Evolutionary conservation across 2,329 filamentous ascomycete genomes (phyloP), one percentile per base, ranked within the genome.

Genomic region (Epichloe hybrida): DNA sequence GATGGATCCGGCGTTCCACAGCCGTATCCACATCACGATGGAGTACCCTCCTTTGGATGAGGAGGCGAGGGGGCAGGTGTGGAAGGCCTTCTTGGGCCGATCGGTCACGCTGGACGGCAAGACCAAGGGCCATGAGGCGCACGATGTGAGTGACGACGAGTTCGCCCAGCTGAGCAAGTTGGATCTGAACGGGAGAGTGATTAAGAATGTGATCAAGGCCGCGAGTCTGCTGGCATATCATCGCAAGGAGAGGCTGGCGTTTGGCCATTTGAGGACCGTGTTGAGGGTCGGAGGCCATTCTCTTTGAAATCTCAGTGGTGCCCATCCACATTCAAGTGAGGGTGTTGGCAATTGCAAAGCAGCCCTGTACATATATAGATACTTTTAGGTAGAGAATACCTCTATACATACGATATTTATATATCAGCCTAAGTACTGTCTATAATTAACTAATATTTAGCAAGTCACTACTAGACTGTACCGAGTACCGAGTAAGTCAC

Each of bases 171-270:
- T 76, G 37, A 62, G 69, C 0, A 52, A 57, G 21, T 60, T 73
- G 48, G 60, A 69, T 4, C 62, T 76, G 42, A 76, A 76, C 46
- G 72, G 74, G 4, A 62, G 72, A 21, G 71, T 76, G 64, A 76
- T 76, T 52, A 75, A 75, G 63, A 76, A 74, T 46, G 55, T 69
- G n/a, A 59, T 72, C 57, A 72, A 72, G 60, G 62, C 58, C 12
- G 61, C 61, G 12, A 62, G 61, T 39, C 43, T 66, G 42, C 50
- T 67, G 50, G 63, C 64, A 11, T 64, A 55, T 11, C 64, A 66
- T 43, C 59, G 61, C 53, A 56, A 51, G 3, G 57, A 66, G 59
- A 60, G 55, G 49, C 48, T 68, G 46, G 52, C 52, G 1, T 60
- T 62, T 44, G 47, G 52, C n/a, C 64, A 67, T 47, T 27, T 68